Evolutionary conservation across 805 yeast species (phyloP).

Genomic region (Teunomyces panamensis): DNA sequence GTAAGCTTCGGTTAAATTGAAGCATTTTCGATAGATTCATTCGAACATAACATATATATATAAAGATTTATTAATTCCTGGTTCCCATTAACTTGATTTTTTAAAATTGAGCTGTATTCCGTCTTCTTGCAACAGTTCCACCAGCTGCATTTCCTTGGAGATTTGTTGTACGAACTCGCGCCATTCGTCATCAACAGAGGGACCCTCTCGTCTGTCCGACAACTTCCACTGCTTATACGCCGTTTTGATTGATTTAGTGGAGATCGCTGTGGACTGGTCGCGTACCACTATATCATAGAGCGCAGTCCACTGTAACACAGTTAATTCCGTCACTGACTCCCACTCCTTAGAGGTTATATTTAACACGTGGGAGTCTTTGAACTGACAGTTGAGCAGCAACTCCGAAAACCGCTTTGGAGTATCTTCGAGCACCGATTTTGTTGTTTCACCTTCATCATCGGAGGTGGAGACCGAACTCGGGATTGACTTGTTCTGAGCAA

Average conservation of each 20-base stretch:
- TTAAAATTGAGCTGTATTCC: background rate
- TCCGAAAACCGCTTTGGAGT: background rate
- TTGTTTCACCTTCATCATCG: slow-evolving; percentile 18
- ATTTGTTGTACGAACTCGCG: background rate
- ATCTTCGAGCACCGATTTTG: background rate
- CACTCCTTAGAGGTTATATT: slow-evolving; percentile 2
- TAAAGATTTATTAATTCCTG: background rate
- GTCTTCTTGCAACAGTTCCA: background rate
- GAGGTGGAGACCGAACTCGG: slow-evolving; percentile 16
- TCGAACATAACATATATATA: background rate
- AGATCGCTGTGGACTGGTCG: slow-evolving; percentile 1
- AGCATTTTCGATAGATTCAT: background rate
- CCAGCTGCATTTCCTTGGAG: background rate
- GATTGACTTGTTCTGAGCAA: slow-evolving; percentile 2
- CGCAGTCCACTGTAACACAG: slow-evolving; percentile 32
- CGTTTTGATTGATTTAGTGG: slow-evolving; percentile 4
- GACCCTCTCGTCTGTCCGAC: slow-evolving; percentile 3
- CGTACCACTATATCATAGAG: slow-evolving; percentile 32
- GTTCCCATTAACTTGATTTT: background rate
- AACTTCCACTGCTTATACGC: slow-evolving; percentile 8
- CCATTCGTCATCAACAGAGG: background rate
- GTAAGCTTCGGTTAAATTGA: too few relatives aligned
- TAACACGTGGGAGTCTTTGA: slow-evolving; percentile 1
- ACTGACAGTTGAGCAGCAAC: background rate
- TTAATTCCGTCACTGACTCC: slow-evolving; percentile 7